Percentiles rank a stretch among this genome's conserved stretches.
Conservation (phyloP, 495 filamentous ascomycete species). For the Xeromyces bisporus region DNA sequence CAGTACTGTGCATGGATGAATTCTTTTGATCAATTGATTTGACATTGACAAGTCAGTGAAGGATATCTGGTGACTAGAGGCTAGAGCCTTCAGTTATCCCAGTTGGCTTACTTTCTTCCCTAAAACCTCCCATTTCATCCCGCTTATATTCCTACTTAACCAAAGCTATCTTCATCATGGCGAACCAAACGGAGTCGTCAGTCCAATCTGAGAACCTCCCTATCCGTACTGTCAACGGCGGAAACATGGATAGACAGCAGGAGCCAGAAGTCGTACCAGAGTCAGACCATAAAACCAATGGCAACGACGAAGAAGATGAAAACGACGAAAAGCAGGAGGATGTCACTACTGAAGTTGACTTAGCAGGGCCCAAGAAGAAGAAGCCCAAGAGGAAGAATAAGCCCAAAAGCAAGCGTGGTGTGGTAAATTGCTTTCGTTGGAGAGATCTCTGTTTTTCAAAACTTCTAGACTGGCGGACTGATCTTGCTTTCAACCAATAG, state of each 20-base stretch:
- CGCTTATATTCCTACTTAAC: no score
- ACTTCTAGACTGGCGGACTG: not conserved
- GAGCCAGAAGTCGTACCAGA: not conserved
- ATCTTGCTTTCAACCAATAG: slow-evolving; percentile 9
- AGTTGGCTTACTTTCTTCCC: no score
- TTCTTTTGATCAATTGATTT: no score
- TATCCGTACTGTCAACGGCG: not conserved
- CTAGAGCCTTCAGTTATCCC: no score
- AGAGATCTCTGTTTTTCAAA: not conserved
- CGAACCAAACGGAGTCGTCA: not conserved
- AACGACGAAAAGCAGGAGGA: slow-evolving; percentile 1
- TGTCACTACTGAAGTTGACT: slow-evolving; percentile 3
- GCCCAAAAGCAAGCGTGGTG: slow-evolving; percentile 31
- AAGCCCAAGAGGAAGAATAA: slow-evolving; percentile 20
- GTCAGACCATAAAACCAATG: not conserved
- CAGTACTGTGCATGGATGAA: no score
- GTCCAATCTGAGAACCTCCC: not conserved
- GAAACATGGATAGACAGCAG: not conserved
- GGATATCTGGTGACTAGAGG: no score
- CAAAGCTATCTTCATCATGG: not conserved
- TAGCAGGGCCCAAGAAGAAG: slow-evolving; percentile 7
- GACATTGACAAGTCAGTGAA: no score
- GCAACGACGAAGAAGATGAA: not conserved
- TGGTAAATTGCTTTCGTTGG: slow-evolving; percentile 8
- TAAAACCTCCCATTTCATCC: no score